Percentiles rank a stretch among this genome's conserved stretches.
These are phyloP conservation scores for Lizonia empirigonia DNA, from an alignment of 2,329 filamentous ascomycete genomes.

Conservation along the genomic window DNA sequence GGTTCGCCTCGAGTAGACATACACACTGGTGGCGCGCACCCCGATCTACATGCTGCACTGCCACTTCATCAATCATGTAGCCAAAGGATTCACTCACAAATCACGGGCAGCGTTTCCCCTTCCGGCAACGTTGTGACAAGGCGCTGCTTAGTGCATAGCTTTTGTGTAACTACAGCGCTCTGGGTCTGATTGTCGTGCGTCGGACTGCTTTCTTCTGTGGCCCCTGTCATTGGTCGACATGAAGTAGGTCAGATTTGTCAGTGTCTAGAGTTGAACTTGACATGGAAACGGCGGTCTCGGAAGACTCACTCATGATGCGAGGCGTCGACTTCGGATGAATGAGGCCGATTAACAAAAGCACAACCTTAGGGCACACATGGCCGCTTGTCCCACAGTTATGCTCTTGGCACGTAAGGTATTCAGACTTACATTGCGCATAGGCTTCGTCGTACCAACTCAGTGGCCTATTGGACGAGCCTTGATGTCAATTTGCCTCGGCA, in stretches of 20 bases:
- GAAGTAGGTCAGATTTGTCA: not conserved
- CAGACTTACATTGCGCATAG: not conserved
- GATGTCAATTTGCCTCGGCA: slow-evolving; percentile 1
- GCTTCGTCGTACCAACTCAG: not conserved
- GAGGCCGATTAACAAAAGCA: not conserved
- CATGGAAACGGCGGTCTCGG: slow-evolving; percentile 2
- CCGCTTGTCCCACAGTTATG: not conserved
- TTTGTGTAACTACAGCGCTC: not conserved
- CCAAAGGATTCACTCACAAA: not conserved
- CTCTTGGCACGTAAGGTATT: not conserved
- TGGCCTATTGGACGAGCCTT: too few species aligned
- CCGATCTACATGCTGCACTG: not conserved
- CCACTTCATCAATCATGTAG: not conserved
- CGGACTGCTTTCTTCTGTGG: not conserved
- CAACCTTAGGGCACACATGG: not conserved
- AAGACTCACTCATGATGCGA: not conserved
- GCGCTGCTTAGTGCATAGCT: not conserved
- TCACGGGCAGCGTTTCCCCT: not conserved
- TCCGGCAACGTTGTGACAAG: not conserved
- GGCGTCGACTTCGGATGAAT: not conserved
- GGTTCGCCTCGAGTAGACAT: slow-evolving; percentile 5
- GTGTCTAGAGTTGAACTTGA: not conserved
- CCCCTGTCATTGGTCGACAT: not conserved
- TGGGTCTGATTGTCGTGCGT: not conserved
- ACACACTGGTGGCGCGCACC: not conserved